Conservation (phyloP, 169 alveolate species). For the Miamiensis avidus region DNA sequence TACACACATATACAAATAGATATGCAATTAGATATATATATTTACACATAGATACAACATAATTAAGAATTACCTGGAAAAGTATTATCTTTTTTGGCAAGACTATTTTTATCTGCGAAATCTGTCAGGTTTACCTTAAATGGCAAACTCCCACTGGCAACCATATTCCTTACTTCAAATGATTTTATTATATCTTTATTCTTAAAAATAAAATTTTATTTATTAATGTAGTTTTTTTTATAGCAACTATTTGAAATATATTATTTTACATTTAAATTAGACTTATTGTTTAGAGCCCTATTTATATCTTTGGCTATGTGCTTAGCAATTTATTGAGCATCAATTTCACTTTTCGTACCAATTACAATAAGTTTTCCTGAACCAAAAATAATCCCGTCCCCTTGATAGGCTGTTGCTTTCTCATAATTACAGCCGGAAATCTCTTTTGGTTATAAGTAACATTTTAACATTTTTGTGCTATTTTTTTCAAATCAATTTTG, state of each 20-base stretch:
- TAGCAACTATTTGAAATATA: too few species aligned
- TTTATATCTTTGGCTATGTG: slow-evolving; percentile 20
- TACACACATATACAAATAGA: background rate
- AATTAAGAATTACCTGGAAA: slow-evolving; percentile 20
- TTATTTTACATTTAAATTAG: too few species aligned
- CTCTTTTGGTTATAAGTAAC: slow-evolving; percentile 8
- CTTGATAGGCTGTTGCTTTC: slow-evolving; percentile 80
- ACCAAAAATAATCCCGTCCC: slow-evolving; percentile 56
- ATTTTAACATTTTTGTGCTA: background rate
- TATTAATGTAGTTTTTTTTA: slow-evolving; percentile 3
- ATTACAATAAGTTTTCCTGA: slow-evolving; percentile 38
- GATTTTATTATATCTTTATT: slow-evolving; percentile 9
- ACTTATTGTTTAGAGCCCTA: slow-evolving; percentile 1
- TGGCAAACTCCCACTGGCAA: too few species aligned
- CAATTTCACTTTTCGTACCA: slow-evolving; percentile 26
- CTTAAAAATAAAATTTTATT: slow-evolving; percentile 21
- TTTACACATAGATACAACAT: slow-evolving; percentile 4
- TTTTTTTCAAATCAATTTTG: background rate
- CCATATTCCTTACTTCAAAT: too few species aligned
- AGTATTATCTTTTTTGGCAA: background rate
- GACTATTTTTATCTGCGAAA: slow-evolving; percentile 10
- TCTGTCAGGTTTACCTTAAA: too few species aligned
- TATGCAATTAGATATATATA: background rate
- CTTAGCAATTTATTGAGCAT: slow-evolving; percentile 31
- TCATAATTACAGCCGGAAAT: slow-evolving; percentile 84